A percentile compares a stretch with the other conserved stretches of the same genome.
phyloP scores from a whole-genome alignment of 129 eudicot genomes.

The Flaveria trinervia region DNA sequence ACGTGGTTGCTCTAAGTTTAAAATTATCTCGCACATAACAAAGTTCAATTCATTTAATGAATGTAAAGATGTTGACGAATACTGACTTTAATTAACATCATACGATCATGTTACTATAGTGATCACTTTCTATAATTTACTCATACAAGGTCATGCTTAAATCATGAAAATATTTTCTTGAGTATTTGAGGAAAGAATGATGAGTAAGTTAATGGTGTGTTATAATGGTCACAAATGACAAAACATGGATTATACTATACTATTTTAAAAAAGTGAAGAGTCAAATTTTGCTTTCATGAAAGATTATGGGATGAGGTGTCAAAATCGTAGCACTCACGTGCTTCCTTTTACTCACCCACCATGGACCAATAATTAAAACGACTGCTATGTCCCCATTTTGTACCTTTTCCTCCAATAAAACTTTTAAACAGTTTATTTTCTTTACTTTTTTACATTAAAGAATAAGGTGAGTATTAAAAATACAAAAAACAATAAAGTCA shows the following conservation, averaged over 20 bases:
- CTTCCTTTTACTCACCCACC: not conserved
- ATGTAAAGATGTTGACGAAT: too few relatives aligned
- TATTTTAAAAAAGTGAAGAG: not conserved
- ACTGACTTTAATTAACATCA: too few relatives aligned
- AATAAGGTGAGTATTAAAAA: not conserved
- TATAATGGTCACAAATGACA: not conserved
- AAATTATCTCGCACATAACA: too few relatives aligned
- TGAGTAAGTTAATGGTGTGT: not conserved
- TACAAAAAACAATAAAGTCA: not conserved
- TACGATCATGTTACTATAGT: too few relatives aligned
- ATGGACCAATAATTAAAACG: not conserved
- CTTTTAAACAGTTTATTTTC: not conserved
- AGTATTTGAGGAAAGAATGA: not conserved
- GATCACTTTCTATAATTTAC: too few relatives aligned
- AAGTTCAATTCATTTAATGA: too few relatives aligned
- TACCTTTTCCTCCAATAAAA: constrained; percentile 1
- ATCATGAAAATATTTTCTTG: not conserved
- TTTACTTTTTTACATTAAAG: not conserved
- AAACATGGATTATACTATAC: not conserved
- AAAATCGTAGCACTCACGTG: not conserved
- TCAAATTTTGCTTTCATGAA: not conserved
- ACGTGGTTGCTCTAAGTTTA: too few relatives aligned
- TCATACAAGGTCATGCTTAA: not conserved
- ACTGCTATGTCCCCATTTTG: not conserved
- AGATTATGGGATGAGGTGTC: constrained; percentile 6